Conservation (phyloP, 176 grass and related monocot genomes). For the Oryza nivara region DNA sequence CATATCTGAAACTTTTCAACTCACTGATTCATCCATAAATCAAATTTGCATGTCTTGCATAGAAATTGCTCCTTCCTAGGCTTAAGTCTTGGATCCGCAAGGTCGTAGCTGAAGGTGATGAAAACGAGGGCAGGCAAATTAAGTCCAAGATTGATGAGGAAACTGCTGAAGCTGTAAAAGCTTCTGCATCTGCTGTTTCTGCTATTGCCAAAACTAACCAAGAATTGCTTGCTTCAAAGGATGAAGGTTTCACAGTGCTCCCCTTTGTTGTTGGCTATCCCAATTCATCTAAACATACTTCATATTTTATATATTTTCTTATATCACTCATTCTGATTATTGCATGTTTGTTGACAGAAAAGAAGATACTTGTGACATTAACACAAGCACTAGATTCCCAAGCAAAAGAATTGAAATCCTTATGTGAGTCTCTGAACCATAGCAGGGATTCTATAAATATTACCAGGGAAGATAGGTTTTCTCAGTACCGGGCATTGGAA, state of each 20-base stretch:
- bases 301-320: constrained; percentile 7
- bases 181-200: constrained; percentile 69
- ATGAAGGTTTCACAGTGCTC: constrained; percentile 55
- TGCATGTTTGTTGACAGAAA: constrained; percentile 51
- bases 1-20: neutral
- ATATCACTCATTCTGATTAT: neutral
- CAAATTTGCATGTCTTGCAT: constrained; percentile 20
- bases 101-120: constrained; percentile 62
- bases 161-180: constrained; percentile 72
- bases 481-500: constrained; percentile 58
- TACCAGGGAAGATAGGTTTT: constrained; percentile 62
- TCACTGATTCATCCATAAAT: neutral
- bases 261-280: neutral
- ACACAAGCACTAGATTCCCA: constrained; percentile 82
- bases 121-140: constrained; percentile 39
- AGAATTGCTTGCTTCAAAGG: constrained; percentile 77
- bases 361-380: constrained; percentile 79
- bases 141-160: constrained; percentile 57
- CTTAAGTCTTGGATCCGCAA: constrained; percentile 83
- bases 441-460: constrained; percentile 62
- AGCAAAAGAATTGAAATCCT: constrained; percentile 81
- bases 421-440: constrained; percentile 67
- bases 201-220: constrained; percentile 69
- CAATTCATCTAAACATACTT: neutral
- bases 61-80: constrained; percentile 82